Percentiles rank a stretch among this genome's conserved stretches.
Conservation (phyloP, 1,284 basidiomycete genomes). For the Trichosporon coremiiforme region DNA sequence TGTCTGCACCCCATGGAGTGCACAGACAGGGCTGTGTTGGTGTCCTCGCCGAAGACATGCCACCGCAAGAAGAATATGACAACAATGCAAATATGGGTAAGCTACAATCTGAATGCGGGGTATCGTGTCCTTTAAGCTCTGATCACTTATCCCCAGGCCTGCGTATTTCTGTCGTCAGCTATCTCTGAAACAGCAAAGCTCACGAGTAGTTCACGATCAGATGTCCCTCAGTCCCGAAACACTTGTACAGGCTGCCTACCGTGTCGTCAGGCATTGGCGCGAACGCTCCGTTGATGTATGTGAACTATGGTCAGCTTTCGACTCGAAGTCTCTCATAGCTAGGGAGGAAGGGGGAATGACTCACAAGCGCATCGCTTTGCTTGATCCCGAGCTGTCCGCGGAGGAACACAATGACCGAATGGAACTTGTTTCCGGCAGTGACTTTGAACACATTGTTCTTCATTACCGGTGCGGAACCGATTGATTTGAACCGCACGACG, state of each 20-base stretch:
- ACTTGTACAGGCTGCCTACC: slow-evolving; percentile 81
- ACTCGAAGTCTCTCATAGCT: too few relatives aligned
- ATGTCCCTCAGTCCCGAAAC: slow-evolving; percentile 88
- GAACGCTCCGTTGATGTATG: slow-evolving; percentile 98
- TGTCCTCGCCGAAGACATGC: too few relatives aligned
- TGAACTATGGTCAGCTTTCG: slow-evolving; percentile 68
- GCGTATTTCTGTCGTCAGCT: slow-evolving; percentile 42
- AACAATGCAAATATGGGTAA: slow-evolving; percentile 20
- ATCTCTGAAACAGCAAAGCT: slow-evolving; percentile 32
- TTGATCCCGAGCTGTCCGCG: slow-evolving; percentile 89
- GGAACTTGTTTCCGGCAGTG: slow-evolving; percentile 89
- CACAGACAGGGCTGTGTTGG: too few relatives aligned
- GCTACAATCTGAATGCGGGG: slow-evolving; percentile 16
- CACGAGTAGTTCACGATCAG: slow-evolving; percentile 95
- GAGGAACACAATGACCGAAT: slow-evolving; percentile 92
- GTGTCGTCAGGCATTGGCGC: slow-evolving; percentile 91
- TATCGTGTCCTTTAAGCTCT: neutral
- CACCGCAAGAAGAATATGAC: slow-evolving; percentile 13
- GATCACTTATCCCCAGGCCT: slow-evolving; percentile 47
- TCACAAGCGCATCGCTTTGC: slow-evolving; percentile 79
- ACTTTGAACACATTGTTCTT: slow-evolving; percentile 99
- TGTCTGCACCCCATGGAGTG: too few relatives aligned
- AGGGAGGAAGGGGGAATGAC: slow-evolving; percentile 49
- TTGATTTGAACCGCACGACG: slow-evolving; percentile 95
- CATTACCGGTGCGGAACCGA: slow-evolving; percentile 98